Evolutionary conservation across 129 eudicot species (phyloP), one percentile per base, ranked within the genome.

Genomic region (Artemisia tridentata): DNA sequence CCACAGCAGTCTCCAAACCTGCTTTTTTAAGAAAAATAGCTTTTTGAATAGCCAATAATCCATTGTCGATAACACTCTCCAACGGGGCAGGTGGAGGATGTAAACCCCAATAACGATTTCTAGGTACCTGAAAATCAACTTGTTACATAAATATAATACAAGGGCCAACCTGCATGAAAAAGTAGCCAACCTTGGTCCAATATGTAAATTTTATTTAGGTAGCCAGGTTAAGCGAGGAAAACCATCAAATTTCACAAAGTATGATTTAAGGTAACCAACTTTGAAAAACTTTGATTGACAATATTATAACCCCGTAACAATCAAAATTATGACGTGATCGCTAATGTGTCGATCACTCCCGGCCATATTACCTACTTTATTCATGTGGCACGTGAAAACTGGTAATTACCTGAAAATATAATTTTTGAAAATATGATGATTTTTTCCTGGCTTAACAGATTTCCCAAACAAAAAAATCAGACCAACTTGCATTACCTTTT

Each of bases 51-150:
- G 96, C 86, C 83, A 83, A 79, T 69, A 95, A 77, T 29, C 99
- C 99, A 73, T 88, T 89, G 63, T 95, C 99, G 47, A 95, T 82
- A 64, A 95, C 97, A 75, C 81, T 86, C 82, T 95, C 99, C 18
- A 95, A 81, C 63, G 82, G 86, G 67, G 84, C 65, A 34, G 99
- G 99, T 25, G 99, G 99, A 69, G 99, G 99, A 72, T 90, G 99
- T 83, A 95, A 80, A 54, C 97, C 97, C 99, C 99, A 90, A 71
- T 95, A 95, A 34, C 97, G 86, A 49, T 90, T 90, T 72, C 96
- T 86, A 49, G 97, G 97, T 46, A 88, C 99, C 99, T 95, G 80
- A 52, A 59, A 67, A 57, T 15, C 51, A 76, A 67, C 14, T 38
- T 31, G 53, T 18, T 54, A 52, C 43, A 49, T 34, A 29, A n/a